Percentiles rank a stretch among this genome's conserved stretches.
These are phyloP conservation scores for Datisca glomerata DNA, from an alignment of 306 rosid species.

Conservation along the genomic window DNA sequence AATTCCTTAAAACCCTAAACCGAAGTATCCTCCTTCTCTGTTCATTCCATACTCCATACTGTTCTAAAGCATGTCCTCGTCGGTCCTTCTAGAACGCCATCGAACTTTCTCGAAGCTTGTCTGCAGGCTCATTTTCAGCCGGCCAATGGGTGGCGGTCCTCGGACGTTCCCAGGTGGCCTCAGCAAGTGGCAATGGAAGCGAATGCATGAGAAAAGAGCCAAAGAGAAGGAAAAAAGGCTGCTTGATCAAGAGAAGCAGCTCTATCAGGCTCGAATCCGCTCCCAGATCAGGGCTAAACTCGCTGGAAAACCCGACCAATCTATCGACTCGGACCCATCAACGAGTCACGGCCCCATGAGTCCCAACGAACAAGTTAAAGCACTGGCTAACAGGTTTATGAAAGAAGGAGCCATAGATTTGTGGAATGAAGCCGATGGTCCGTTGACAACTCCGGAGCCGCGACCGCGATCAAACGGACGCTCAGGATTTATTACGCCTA, in stretches of 20 bases:
- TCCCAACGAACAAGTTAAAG: conserved; percentile 50
- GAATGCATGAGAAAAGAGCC: conserved; percentile 93
- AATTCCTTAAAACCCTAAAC: too few relatives aligned
- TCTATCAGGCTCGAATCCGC: conserved; percentile 78
- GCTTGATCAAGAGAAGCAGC: conserved; percentile 67
- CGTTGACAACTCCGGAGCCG: conserved; percentile 17
- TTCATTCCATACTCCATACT: too few relatives aligned
- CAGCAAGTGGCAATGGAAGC: conserved; percentile 94
- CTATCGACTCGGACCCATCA: conserved; percentile 3
- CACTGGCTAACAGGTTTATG: conserved; percentile 73
- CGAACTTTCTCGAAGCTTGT: conserved; percentile 24
- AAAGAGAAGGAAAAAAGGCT: conserved; percentile 55
- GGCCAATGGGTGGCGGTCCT: conserved; percentile 92
- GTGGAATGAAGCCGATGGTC: conserved; percentile 78
- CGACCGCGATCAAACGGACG: conserved; percentile 2
- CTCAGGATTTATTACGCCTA: neutral
- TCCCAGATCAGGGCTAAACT: conserved; percentile 67
- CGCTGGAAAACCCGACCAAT: conserved; percentile 25
- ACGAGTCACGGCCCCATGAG: conserved; percentile 41
- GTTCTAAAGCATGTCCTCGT: conserved; percentile 37
- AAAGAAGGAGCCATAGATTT: conserved; percentile 67
- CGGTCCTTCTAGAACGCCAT: conserved; percentile 27
- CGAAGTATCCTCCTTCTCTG: too few relatives aligned
- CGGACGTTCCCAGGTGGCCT: conserved; percentile 89
- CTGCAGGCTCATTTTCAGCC: conserved; percentile 20